Conservation (phyloP, 352 stramenopile species). For the Pythium periplocum region DNA sequence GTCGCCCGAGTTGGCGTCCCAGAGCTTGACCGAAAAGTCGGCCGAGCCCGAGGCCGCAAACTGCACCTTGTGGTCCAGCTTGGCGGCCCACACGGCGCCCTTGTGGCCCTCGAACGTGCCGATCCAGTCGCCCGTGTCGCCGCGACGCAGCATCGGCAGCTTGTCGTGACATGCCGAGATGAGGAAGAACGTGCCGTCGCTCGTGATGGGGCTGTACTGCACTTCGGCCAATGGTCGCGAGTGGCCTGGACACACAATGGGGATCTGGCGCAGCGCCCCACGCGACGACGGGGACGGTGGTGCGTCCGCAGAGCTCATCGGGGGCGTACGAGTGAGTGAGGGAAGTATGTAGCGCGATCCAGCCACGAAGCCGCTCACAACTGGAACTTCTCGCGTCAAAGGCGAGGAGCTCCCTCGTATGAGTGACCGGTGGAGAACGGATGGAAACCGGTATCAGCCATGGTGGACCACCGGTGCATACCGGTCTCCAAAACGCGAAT, state of each 20-base stretch:
- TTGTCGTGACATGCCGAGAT: conserved; percentile 87
- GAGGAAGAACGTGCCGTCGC: conserved; percentile 49
- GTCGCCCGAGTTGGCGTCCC: conserved; percentile 95
- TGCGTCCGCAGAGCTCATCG: conserved; percentile 11
- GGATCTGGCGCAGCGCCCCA: conserved; percentile 65
- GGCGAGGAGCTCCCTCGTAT: conserved; percentile 10
- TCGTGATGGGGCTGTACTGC: conserved; percentile 55
- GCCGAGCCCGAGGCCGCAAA: conserved; percentile 89
- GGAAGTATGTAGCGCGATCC: conserved; percentile 1
- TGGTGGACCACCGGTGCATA: too few species aligned
- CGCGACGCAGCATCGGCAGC: conserved; percentile 82
- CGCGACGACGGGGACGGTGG: conserved; percentile 40
- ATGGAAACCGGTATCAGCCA: too few species aligned
- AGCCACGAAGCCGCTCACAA: conserved; percentile 7
- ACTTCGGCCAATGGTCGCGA: conserved; percentile 75
- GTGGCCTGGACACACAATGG: conserved; percentile 82
- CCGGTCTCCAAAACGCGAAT: too few species aligned
- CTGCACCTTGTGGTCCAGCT: conserved; percentile 76
- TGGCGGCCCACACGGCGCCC: conserved; percentile 90
- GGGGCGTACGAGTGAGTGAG: background rate
- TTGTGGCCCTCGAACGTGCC: conserved; percentile 97
- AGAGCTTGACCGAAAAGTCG: conserved; percentile 96
- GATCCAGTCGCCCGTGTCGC: conserved; percentile 92
- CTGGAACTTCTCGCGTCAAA: conserved; percentile 5
- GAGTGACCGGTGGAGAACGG: background rate